A percentile compares a stretch with the other conserved stretches of the same genome.
phyloP scores from a whole-genome alignment of 1,139 yeast species.

The Hyphopichia buzzinii region DNA sequence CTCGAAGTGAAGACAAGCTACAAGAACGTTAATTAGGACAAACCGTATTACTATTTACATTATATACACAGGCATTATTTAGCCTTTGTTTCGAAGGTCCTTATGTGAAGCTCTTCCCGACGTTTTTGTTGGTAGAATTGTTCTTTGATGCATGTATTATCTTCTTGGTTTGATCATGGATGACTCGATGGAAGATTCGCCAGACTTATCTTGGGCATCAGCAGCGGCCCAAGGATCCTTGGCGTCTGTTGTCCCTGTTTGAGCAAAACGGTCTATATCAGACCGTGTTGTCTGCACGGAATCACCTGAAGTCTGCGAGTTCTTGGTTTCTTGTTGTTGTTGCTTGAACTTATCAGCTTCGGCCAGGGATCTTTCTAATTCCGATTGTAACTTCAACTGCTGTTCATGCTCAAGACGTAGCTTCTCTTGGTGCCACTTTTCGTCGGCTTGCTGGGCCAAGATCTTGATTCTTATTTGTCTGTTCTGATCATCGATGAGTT shows the following conservation, averaged over 20 bases:
- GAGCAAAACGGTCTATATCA: slow-evolving; percentile 16
- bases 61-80: no score
- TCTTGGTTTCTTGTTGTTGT: slow-evolving; percentile 1
- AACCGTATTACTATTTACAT: no score
- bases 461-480: slow-evolving; percentile 56
- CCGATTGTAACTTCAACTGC: slow-evolving; percentile 27
- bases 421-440: slow-evolving; percentile 51
- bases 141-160: no score
- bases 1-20: no score
- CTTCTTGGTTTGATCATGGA: slow-evolving; percentile 34
- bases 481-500: slow-evolving; percentile 54
- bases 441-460: slow-evolving; percentile 60
- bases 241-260: slow-evolving; percentile 5
- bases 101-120: no score
- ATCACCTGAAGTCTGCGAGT: not conserved
- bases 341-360: slow-evolving; percentile 16
- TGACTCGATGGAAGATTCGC: slow-evolving; percentile 32
- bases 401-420: slow-evolving; percentile 33
- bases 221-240: slow-evolving; percentile 41
- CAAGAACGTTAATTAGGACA: no score
- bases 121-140: no score
- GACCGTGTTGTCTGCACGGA: slow-evolving; percentile 18
- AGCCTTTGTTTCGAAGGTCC: no score
- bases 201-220: slow-evolving; percentile 20
- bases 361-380: slow-evolving; percentile 30